Evolutionary conservation across 2,329 filamentous ascomycete genomes (phyloP).

Genomic region (Diaporthe humulicola): DNA sequence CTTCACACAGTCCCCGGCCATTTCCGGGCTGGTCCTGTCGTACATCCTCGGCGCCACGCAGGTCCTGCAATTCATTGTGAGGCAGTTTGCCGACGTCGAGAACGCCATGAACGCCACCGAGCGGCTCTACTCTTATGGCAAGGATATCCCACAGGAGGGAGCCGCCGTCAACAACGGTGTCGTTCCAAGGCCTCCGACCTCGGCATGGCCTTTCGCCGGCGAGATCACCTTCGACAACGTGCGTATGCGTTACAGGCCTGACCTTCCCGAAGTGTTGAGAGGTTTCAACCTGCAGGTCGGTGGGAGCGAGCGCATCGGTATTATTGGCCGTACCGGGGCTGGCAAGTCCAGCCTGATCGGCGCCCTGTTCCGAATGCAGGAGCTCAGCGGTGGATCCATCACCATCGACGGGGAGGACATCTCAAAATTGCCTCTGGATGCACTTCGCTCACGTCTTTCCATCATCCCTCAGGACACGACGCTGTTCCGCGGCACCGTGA

Average conservation of each 20-base stretch:
- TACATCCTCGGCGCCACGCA: slow-evolving; percentile 76
- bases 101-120: slow-evolving; percentile 80
- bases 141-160: slow-evolving; percentile 72
- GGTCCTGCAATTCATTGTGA: slow-evolving; percentile 77
- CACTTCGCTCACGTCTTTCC: slow-evolving; percentile 80
- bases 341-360: slow-evolving; percentile 89
- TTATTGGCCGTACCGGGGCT: slow-evolving; percentile 85
- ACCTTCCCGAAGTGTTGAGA: slow-evolving; percentile 76
- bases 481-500: slow-evolving; percentile 72
- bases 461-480: slow-evolving; percentile 91
- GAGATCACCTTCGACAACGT: slow-evolving; percentile 77
- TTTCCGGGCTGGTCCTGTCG: slow-evolving; percentile 74
- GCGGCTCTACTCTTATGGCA: slow-evolving; percentile 75
- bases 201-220: slow-evolving; percentile 77
- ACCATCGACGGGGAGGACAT: slow-evolving; percentile 78
- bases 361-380: slow-evolving; percentile 82
- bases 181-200: slow-evolving; percentile 52
- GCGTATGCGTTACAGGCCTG: slow-evolving; percentile 76
- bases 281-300: slow-evolving; percentile 59
- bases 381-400: slow-evolving; percentile 73
- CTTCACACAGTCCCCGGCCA: slow-evolving; percentile 72
- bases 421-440: slow-evolving; percentile 78
- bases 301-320: slow-evolving; percentile 45
- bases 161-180: slow-evolving; percentile 63
- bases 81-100: slow-evolving; percentile 76